Base-by-base conservation (phyloP, 2,329 filamentous ascomycete genomes). In the Beauveria sp. region DNA sequence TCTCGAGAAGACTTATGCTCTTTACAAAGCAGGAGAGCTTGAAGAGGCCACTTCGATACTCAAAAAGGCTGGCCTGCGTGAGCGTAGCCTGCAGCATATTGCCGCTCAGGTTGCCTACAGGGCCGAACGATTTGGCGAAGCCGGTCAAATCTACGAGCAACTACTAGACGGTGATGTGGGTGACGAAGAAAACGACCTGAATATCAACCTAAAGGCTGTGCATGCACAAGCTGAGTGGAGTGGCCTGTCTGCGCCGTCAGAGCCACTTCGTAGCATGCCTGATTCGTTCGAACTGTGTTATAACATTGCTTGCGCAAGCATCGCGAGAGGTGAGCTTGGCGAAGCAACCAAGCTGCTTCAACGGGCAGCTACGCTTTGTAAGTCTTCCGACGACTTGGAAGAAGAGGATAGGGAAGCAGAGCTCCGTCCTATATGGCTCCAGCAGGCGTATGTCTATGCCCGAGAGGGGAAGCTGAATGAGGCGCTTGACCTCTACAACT, bases 261-360 rank as follows among this genome's bases (percentile, higher is more conserved):
- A 83, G 69, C 77, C 81, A 9, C 75, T 75, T 7, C 77, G 81
- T 62, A 84, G 86, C 63, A 85, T 90, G 67, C 74, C 89, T 28
- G 88, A 92, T 64, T 84, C 87, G 2, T 95, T 95, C 67, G 91
- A 95, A 76, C 87, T 88, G 28, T 87, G 89, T 12, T 96, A 90
- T 75, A 96, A 96, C 72, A 82, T 85, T 26, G 90, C 89, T 9
- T 93, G 90, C 71, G 81, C 81, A 22, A 85, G 84, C 71, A 86
- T 95, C 67, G 88, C 88, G 16, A 79, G 84, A 52, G 87, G 86
- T 8, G 86, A 90, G 66, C 77, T 90, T 43, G 79, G 75, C 5
- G 82, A 85, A 66, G 90, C 85, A 1, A 80, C 85, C 24, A 77
- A 87, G 26, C 78, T 93, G 61, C 75, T 95, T 63, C 88, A 87